Base-by-base conservation (phyloP, 2,329 filamentous ascomycete species). In the Aspergillus intermedius region DNA sequence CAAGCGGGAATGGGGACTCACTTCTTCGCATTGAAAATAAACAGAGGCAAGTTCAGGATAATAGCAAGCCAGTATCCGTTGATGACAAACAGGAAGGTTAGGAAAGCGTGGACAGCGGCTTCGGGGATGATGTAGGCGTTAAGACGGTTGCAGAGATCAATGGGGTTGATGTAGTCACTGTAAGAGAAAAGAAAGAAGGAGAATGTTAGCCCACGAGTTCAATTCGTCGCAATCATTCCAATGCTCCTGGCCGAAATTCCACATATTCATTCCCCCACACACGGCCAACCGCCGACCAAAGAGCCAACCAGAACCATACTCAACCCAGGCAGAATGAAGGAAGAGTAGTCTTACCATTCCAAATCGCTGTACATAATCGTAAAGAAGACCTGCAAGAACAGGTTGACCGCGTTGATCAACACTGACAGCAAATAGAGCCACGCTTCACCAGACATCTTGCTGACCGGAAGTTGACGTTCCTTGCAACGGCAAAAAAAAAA, bases 301-400 rank as follows among this genome's bases (percentile, higher is more conserved):
- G 12, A 30, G 25, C 10, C 25, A 30, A 30, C 25, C 25, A 30
- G 25, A 30, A 30, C 25, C 10, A 30, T 17, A 40, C 15, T 12
- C 19, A 4, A 22, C 15, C 8, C 10, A 15, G 5, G 10, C 15
- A 22, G 7, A 15, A 13, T 7, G 19, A 15, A 21, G 10, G 10
- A 13, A 13, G 30, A 28, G 41, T 25, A 13, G n/a, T 79, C 88
- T 66, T 77, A 95, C 91, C 93, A 98, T 86, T 98, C 93, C 65
- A 98, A 76, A 80, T 98, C 93, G 74, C 89, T 95, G 77, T 97
- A 98, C 94, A 98, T 98, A 69, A 98, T 98, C 50, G 93, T 98
- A 78, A 98, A 98, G 82, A 98, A 98, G 64, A 98, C 93, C 78
- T 98, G 94, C 50, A 98, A 81, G 75, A 98, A 98, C 67, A 98